Evolutionary conservation across 306 rosid genomes (phyloP).

Genomic region (Cucurbita pepo): DNA sequence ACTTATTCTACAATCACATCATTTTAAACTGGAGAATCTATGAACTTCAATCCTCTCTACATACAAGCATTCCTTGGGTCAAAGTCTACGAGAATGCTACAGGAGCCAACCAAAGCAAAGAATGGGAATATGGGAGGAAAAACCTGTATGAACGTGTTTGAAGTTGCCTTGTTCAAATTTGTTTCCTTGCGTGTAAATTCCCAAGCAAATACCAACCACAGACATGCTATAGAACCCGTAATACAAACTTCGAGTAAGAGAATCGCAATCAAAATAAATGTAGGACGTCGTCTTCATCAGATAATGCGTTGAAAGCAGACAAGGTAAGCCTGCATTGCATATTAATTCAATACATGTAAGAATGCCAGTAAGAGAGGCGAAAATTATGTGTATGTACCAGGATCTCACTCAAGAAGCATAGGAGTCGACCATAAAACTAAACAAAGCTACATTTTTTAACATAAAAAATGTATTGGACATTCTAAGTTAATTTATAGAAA

Average conservation of each 20-base stretch:
- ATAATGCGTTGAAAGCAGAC: conserved; percentile 40
- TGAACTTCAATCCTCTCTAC: not conserved
- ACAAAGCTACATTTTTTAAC: not conserved
- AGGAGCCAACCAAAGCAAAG: not conserved
- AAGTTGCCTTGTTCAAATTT: not conserved
- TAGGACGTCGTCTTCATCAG: conserved; percentile 35
- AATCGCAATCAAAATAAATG: conserved; percentile 21
- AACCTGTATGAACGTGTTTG: not conserved
- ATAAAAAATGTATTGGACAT: not conserved
- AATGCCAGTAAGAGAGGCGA: not conserved
- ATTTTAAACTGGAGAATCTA: not conserved
- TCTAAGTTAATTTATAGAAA: not conserved
- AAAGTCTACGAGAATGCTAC: not conserved
- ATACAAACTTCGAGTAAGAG: conserved; percentile 5
- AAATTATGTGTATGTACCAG: not conserved
- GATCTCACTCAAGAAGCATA: not conserved
- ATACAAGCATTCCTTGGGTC: not conserved
- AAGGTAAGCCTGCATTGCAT: conserved; percentile 81
- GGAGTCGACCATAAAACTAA: not conserved
- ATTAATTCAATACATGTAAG: conserved; percentile 3
- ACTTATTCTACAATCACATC: not conserved
- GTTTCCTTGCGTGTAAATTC: not conserved
- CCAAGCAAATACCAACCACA: not conserved
- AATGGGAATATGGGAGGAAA: not conserved
- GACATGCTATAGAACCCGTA: not conserved